phyloP scores from a whole-genome alignment of 2,329 filamentous ascomycete species.

The Aspergillus niger region DNA sequence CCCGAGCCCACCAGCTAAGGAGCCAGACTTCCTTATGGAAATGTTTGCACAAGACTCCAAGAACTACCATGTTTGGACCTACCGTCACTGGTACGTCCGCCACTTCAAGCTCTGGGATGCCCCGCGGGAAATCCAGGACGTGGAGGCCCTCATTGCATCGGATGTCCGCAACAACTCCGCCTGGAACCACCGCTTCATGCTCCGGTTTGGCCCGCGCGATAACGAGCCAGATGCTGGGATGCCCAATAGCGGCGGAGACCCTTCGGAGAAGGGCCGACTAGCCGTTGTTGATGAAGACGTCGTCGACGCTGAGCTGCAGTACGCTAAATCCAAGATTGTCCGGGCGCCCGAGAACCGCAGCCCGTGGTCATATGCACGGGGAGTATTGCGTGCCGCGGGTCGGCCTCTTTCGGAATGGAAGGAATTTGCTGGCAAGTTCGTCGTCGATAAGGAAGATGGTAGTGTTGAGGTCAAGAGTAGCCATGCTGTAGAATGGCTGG shows the following conservation, averaged over 20 bases:
- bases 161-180: slow-evolving; percentile 96
- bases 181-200: slow-evolving; percentile 95
- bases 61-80: slow-evolving; percentile 99
- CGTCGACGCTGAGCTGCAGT: slow-evolving; percentile 73
- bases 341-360: slow-evolving; percentile 91
- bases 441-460: slow-evolving; percentile 47
- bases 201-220: slow-evolving; percentile 71
- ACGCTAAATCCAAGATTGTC: slow-evolving; percentile 70
- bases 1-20: slow-evolving; percentile 62
- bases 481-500: slow-evolving; percentile 58
- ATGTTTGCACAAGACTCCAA: slow-evolving; percentile 89
- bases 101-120: slow-evolving; percentile 62
- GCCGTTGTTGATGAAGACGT: slow-evolving; percentile 60
- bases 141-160: slow-evolving; percentile 70
- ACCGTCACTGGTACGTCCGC: slow-evolving; percentile 77
- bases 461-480: slow-evolving; percentile 58
- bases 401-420: slow-evolving; percentile 53
- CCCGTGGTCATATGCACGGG: slow-evolving; percentile 88
- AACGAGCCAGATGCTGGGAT: slow-evolving; percentile 43
- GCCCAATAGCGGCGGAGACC: slow-evolving; percentile 26
- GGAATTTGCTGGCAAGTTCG: slow-evolving; percentile 58
- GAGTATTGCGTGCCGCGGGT: slow-evolving; percentile 69
- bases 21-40: slow-evolving; percentile 71
- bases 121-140: slow-evolving; percentile 64
- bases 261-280: slow-evolving; percentile 33